Conservation (phyloP, 2,329 filamentous ascomycete species). For the Clathrospora elynae region DNA sequence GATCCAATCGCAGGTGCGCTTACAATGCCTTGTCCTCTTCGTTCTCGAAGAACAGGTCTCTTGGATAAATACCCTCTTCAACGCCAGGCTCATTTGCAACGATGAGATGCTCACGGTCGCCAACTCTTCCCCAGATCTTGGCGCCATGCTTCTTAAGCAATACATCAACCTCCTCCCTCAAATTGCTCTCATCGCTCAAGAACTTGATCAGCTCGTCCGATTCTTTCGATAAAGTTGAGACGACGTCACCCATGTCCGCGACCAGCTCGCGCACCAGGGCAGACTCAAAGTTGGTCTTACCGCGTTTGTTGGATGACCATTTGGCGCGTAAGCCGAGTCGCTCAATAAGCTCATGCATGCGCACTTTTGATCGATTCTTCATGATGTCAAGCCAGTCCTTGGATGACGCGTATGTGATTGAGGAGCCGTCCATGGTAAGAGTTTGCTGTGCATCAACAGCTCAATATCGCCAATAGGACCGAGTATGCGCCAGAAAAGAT, state of each 20-base stretch:
- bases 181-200: slow-evolving; percentile 36
- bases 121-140: slow-evolving; percentile 41
- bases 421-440: slow-evolving; percentile 30
- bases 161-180: slow-evolving; percentile 38
- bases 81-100: slow-evolving; percentile 40
- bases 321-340: slow-evolving; percentile 43
- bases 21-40: slow-evolving; percentile 40
- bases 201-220: slow-evolving; percentile 38
- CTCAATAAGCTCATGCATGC: slow-evolving; percentile 48
- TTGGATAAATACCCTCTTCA: slow-evolving; percentile 39
- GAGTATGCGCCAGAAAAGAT: not conserved
- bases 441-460: slow-evolving; percentile 16
- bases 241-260: slow-evolving; percentile 42
- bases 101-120: slow-evolving; percentile 41
- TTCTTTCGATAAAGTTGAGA: slow-evolving; percentile 42
- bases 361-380: slow-evolving; percentile 44
- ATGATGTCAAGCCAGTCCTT: slow-evolving; percentile 48
- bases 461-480: slow-evolving; percentile 3
- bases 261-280: slow-evolving; percentile 42
- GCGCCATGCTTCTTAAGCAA: slow-evolving; percentile 41
- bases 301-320: slow-evolving; percentile 47
- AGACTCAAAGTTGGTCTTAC: slow-evolving; percentile 47
- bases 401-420: slow-evolving; percentile 38
- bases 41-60: slow-evolving; percentile 41
- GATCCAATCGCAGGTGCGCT: slow-evolving; percentile 10